Evolutionary conservation across 31 red algal genomes (phyloP), one percentile per base, ranked within the genome.

Genomic region (Odonthalia washingtoniensis): DNA sequence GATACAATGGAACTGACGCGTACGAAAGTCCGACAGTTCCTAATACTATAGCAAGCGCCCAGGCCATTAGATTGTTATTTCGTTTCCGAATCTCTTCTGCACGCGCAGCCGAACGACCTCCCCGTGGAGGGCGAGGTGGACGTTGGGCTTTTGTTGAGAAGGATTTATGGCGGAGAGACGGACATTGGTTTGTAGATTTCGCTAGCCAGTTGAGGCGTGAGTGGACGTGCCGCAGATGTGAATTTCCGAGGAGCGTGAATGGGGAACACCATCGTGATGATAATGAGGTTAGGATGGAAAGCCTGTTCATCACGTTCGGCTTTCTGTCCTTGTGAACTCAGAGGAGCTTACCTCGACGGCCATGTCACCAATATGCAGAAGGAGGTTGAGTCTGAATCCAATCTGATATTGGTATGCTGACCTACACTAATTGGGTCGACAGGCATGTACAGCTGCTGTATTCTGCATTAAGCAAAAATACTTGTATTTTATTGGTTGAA

Each of bases 1-100:
- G 90, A 65, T 99, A 99, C 42, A 99, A 85, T 2, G 98, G 98
- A 37, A 99, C 98, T 46, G 98, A 95, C 16, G 90, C 98, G 72
- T 99, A 99, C 26, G 93, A 91, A 33, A 99, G 84, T 27, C 95
- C 98, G 30, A 97, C 89, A 46, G 94, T 87, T 3, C 78, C 90
- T 4, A 97, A 38, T 32, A 83, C 94, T 0, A 94, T 87, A 24
- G 96, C 92, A 21, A 93, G 41, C 18, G 66, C 88, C 93, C 96
- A 98, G 0, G 89, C 88, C 0, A 85, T 89, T 44, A 98, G 79
- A 40, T 52, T 90, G 16, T 87, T 74, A 77, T 98, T 98, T 67
- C 87, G 81, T 49, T 85, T 82, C 27, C 91, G 79, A 38, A 94
- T 89, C 4, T 76, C 68, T 1, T 89, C 89, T 63, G 83, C 94